Evolutionary conservation across 78 protist genomes (phyloP), one percentile per base, ranked within the genome.

Genomic region (Speleostelium caveatum): DNA sequence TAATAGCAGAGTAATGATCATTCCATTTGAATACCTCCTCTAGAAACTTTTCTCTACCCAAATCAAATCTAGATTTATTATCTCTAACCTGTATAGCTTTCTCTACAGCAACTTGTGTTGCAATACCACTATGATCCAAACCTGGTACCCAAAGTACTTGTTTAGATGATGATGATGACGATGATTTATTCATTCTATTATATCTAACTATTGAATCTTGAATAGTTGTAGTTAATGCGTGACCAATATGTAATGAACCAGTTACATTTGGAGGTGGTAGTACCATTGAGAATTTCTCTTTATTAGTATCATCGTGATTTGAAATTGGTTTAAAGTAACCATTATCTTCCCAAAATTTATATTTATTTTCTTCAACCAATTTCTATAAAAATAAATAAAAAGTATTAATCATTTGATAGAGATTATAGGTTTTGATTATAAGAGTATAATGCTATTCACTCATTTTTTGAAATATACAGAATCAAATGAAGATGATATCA

Each of bases 181-280:
- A n/a, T n/a, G n/a, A n/a, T n/a, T n/a, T n/a, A n/a, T n/a, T n/a
- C 98, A 96, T 96, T 30, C 98, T 80, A 41, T 86, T 45, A 86
- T 77, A 96, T 28, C 98, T 39, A 3, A 94, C 91, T 61, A 86
- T 19, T 66, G 86, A 38, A 87, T 69, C 86, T 68, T 96, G 96
- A n/a, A 97, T 69, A 3, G 98, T 72, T 16, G 75, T 86, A 12
- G 97, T 95, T 53, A 98, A 78, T 5, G 99, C 99, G 59, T 98
- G 99, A n/a, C 99, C 99, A 35, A 98, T 58, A 76, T 98, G 99
- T 14, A 98, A 94, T 35, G 73, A 38, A 6, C 99, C 99, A 7
- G 99, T 98, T 17, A 98, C 98, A 72, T 98, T 98, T 38, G 99
- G 99, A 14, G 99, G 99, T 39, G 99, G 99, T 38, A 97, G 32